Conservation (phyloP, 2,329 filamentous ascomycete genomes). For the Lomentospora prolificans region DNA sequence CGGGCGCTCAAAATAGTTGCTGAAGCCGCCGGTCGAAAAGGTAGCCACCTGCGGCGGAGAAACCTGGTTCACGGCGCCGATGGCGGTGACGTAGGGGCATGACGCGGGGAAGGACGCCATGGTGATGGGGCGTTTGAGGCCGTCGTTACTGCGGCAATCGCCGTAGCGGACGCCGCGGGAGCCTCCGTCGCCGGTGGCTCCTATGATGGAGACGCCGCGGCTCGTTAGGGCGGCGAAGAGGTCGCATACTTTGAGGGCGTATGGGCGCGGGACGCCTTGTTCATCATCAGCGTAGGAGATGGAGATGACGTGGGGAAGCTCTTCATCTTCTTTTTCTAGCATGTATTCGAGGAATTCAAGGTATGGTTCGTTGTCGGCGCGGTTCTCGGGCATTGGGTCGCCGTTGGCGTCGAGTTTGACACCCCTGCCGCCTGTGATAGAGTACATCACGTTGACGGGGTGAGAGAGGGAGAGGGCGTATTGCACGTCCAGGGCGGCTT, state of each 20-base stretch:
- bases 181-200: conserved; percentile 41
- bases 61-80: conserved; percentile 45
- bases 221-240: conserved; percentile 42
- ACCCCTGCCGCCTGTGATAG: conserved; percentile 34
- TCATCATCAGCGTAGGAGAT: conserved; percentile 52
- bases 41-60: conserved; percentile 29
- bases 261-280: conserved; percentile 39
- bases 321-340: conserved; percentile 29
- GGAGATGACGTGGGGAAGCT: conserved; percentile 45
- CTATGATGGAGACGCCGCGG: conserved; percentile 41
- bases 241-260: conserved; percentile 42
- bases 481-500: conserved; percentile 39
- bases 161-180: conserved; percentile 35
- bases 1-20: conserved; percentile 35
- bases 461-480: conserved; percentile 36
- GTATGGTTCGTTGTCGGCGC: conserved; percentile 45
- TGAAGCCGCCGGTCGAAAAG: conserved; percentile 45
- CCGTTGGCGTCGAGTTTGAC: conserved; percentile 29
- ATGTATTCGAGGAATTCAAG: conserved; percentile 43
- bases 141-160: conserved; percentile 48
- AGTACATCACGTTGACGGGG: conserved; percentile 34
- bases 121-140: conserved; percentile 43
- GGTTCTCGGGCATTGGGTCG: conserved; percentile 18
- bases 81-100: conserved; percentile 58
- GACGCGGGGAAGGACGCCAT: conserved; percentile 54